A percentile compares a stretch with the other conserved stretches of the same genome.
These are phyloP conservation scores for Abelmoschus esculentus DNA, from an alignment of 345 rosid genomes.

Conservation along the genomic window DNA sequence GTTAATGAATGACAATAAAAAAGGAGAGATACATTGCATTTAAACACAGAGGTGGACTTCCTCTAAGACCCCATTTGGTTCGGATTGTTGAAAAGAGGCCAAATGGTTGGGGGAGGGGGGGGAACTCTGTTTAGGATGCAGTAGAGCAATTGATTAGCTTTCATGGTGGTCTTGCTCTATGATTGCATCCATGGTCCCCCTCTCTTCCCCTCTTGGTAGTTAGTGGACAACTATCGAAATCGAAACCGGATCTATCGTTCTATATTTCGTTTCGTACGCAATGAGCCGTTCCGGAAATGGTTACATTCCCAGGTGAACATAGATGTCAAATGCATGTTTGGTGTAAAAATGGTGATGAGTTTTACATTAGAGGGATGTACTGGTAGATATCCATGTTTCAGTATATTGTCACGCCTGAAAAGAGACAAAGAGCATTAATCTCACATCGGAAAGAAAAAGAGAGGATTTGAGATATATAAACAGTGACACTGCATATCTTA, in stretches of 20 bases:
- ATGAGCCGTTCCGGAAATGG: no score
- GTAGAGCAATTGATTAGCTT: constrained; percentile 10
- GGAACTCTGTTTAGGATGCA: constrained; percentile 8
- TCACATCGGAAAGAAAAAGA: no score
- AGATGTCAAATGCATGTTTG: not conserved
- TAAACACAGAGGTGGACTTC: constrained; percentile 7
- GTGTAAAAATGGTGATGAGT: not conserved
- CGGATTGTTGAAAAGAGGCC: not conserved
- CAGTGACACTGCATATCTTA: no score
- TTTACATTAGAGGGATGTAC: not conserved
- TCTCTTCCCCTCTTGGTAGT: constrained; percentile 13
- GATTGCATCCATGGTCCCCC: constrained; percentile 24
- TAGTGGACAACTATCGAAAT: constrained; percentile 17
- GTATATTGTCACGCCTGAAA: no score
- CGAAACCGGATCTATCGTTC: not conserved
- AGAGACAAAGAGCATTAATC: no score
- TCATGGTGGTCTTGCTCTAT: constrained; percentile 7
- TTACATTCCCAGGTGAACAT: not conserved
- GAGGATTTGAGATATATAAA: no score
- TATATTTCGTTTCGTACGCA: no score
- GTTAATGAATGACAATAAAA: constrained; percentile 9
- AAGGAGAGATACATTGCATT: constrained; percentile 26
- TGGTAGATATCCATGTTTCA: no score
- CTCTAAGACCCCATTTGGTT: constrained; percentile 18
- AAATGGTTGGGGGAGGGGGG: no score